Evolutionary conservation across 1,139 yeast genomes (phyloP).

Genomic region (Hemisphaericaspora xylofermentans): DNA sequence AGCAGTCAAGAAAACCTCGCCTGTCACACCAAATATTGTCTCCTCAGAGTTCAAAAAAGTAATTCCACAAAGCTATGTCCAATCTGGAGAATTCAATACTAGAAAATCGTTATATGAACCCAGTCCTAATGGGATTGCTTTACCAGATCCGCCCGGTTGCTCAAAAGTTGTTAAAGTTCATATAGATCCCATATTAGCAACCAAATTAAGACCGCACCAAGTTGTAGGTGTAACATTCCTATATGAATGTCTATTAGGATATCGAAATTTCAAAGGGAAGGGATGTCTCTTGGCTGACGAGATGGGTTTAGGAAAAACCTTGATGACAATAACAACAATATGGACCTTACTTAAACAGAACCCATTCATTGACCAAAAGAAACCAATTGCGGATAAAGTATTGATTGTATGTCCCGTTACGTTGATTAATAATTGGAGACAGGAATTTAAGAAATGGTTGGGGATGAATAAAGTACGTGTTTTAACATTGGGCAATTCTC

Average conservation of each 20-base stretch:
- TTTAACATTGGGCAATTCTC: conserved; percentile 50
- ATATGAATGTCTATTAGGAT: conserved; percentile 80
- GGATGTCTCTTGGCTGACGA: conserved; percentile 94
- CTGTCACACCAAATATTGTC: neutral
- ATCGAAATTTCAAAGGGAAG: conserved; percentile 46
- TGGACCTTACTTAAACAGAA: conserved; percentile 84
- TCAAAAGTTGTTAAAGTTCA: conserved; percentile 51
- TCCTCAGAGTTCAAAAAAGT: conserved; percentile 11
- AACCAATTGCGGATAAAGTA: conserved; percentile 52
- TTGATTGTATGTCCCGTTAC: conserved; percentile 92
- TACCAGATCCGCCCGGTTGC: conserved; percentile 12
- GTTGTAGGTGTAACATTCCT: conserved; percentile 77
- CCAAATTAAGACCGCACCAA: conserved; percentile 76
- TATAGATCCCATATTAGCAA: conserved; percentile 65
- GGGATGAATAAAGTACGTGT: conserved; percentile 63
- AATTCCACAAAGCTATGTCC: conserved; percentile 9
- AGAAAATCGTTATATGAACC: conserved; percentile 12
- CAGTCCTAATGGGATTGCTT: conserved; percentile 6
- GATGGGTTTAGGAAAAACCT: conserved; percentile 95
- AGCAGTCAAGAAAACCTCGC: neutral
- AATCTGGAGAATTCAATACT: neutral
- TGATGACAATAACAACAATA: conserved; percentile 77
- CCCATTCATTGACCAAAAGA: conserved; percentile 42
- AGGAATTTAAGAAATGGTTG: conserved; percentile 89
- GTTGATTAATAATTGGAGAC: conserved; percentile 81